Conservation (phyloP, 495 filamentous ascomycete genomes). For the Bombardia bombarda region DNA sequence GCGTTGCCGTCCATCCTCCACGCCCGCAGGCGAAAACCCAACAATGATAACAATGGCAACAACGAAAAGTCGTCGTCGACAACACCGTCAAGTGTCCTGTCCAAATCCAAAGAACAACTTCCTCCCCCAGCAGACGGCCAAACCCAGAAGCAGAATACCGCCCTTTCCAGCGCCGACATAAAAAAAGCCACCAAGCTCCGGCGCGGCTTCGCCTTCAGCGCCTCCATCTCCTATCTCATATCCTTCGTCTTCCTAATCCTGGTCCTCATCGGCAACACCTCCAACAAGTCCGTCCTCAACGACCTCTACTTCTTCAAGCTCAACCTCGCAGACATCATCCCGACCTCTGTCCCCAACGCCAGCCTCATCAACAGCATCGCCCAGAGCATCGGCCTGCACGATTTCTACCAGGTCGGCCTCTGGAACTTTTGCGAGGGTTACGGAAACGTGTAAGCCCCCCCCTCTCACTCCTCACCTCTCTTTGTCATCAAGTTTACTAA, state of each 20-base stretch:
- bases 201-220: slow-evolving; percentile 45
- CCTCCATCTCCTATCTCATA: slow-evolving; percentile 62
- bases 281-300: slow-evolving; percentile 48
- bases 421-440: slow-evolving; percentile 54
- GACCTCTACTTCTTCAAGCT: slow-evolving; percentile 77
- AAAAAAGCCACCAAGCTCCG: slow-evolving; percentile 51
- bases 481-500: neutral
- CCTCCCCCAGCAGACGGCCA: neutral
- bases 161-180: slow-evolving; percentile 10
- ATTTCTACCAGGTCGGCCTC: slow-evolving; percentile 89
- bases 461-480: neutral
- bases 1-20: slow-evolving; percentile 12
- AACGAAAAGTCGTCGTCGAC: neutral
- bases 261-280: slow-evolving; percentile 66
- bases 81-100: neutral
- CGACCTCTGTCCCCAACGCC: slow-evolving; percentile 63
- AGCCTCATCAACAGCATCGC: slow-evolving; percentile 79
- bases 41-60: too few relatives aligned
- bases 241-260: slow-evolving; percentile 70
- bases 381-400: slow-evolving; percentile 79
- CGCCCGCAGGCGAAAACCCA: slow-evolving; percentile 5
- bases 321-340: slow-evolving; percentile 77
- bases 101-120: neutral
- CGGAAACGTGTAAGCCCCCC: slow-evolving; percentile 37
- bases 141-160: neutral